Percentiles rank a stretch among this genome's conserved stretches.
phyloP scores from a whole-genome alignment of 2,329 filamentous ascomycete genomes.

The Colletotrichum godetiae region DNA sequence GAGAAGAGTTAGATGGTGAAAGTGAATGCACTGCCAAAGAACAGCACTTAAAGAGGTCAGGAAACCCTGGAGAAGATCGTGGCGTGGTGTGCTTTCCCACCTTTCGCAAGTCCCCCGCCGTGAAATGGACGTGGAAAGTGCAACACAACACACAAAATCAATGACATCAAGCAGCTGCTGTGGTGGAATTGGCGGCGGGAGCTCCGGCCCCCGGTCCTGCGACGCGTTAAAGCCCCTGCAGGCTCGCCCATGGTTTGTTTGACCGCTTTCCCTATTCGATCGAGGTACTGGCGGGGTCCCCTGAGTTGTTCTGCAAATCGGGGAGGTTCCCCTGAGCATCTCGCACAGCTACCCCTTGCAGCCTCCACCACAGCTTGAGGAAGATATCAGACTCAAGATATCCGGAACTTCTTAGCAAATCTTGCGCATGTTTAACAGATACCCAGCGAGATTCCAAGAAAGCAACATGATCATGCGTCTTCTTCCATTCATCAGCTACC shows the following conservation, averaged over 20 bases:
- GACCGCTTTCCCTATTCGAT: not conserved
- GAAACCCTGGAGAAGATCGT: not conserved
- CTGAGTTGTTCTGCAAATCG: not conserved
- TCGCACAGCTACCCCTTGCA: not conserved
- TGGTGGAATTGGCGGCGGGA: not conserved
- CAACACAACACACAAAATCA: not conserved
- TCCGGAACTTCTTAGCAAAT: not conserved
- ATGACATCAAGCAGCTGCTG: constrained; percentile 7
- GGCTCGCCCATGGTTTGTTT: not conserved
- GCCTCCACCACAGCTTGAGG: not conserved
- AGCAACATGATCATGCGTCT: not conserved
- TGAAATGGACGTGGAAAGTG: not conserved
- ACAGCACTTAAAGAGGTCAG: not conserved
- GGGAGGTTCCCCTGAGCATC: not conserved
- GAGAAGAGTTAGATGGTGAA: not conserved
- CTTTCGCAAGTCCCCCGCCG: too few relatives aligned
- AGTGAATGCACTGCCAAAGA: not conserved
- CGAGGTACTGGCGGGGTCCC: not conserved
- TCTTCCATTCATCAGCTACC: constrained; percentile 16
- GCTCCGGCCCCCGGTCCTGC: not conserved
- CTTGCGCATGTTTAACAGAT: too few relatives aligned
- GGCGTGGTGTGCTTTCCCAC: not conserved
- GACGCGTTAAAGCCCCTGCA: not conserved
- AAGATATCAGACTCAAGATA: not conserved
- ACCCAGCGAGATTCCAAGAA: too few relatives aligned